phyloP scores from a whole-genome alignment of 2,329 filamentous ascomycete genomes.

The Hymenoscyphus salicellus region DNA sequence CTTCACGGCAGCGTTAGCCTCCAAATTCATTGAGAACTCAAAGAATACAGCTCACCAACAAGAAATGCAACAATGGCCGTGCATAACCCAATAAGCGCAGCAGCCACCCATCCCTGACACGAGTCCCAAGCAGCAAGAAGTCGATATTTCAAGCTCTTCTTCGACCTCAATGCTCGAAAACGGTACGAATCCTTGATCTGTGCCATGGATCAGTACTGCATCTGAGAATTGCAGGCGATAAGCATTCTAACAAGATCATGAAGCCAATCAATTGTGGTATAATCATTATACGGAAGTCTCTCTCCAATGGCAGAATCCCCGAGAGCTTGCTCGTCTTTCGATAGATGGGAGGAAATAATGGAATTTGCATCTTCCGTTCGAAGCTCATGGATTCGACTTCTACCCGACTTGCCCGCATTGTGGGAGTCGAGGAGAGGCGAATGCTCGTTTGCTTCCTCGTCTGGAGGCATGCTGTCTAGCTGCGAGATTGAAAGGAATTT shows the following conservation, averaged over 20 bases:
- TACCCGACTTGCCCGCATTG: constrained; percentile 13
- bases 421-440: constrained; percentile 22
- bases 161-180: constrained; percentile 44
- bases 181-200: constrained; percentile 56
- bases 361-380: constrained; percentile 18
- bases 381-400: constrained; percentile 3
- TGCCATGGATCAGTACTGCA: constrained; percentile 3
- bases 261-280: constrained; percentile 61
- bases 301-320: constrained; percentile 49
- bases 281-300: constrained; percentile 57
- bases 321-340: constrained; percentile 49
- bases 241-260: constrained; percentile 48
- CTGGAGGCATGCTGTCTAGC: constrained; percentile 21
- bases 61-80: constrained; percentile 55
- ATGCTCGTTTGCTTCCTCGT: constrained; percentile 26
- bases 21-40: not conserved
- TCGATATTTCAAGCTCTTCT: constrained; percentile 42
- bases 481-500: not conserved
- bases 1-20: constrained; percentile 26
- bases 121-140: constrained; percentile 46
- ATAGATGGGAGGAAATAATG: constrained; percentile 35
- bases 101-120: constrained; percentile 54
- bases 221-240: not conserved
- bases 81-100: constrained; percentile 50
- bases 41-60: constrained; percentile 35